Base-by-base conservation (phyloP, 108 stramenopile species). In the Cyclotella atomus region DNA sequence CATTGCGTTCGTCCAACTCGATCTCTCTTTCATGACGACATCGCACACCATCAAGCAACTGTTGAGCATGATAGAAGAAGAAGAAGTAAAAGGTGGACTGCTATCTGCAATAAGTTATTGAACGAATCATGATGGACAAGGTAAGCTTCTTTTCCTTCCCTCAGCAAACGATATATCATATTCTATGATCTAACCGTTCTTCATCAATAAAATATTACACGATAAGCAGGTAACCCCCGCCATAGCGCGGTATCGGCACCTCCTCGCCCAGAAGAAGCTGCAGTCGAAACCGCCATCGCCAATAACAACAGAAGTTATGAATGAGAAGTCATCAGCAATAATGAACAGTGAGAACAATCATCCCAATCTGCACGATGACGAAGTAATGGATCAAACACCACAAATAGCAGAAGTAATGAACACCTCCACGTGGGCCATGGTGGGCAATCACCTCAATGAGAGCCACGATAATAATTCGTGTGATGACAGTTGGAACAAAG, bases 401-500 rank as follows among this genome's bases (percentile, higher is more conserved):
- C 41, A 28, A 12, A 43, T 15, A 47, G 50, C 28, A 53, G 12
- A 17, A 20, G 45, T 15, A 17, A 15, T 38, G 47, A 59, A 73
- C 15, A 44, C 73, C 17, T 67, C 73, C 23, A 53, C 63, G 0
- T 77, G 61, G 61, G 76, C 69, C 68, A 77, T 77, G 76, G 19
- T 77, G 76, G 76, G 68, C 12, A 62, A 69, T 77, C 68, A 70
- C 30, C 17, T 77, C 34, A 20, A 36, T 49, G n/a, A 3, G 23
- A 28, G 20, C 33, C 38, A 43, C 54, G 29, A 24, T 17, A 65
- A 32, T 20, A 27, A 33, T 41, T 41, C 38, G 7, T 12, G 9
- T 41, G 9, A 12, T 41, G 38, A 41, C 12, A 7, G 12, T 41
- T 7, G 7, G 7, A 41, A 41, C 38, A 41, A 41, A 9, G 12